These are phyloP conservation scores for Citrullus colocynthis DNA, from an alignment of 306 rosid species.

Conservation along the genomic window DNA sequence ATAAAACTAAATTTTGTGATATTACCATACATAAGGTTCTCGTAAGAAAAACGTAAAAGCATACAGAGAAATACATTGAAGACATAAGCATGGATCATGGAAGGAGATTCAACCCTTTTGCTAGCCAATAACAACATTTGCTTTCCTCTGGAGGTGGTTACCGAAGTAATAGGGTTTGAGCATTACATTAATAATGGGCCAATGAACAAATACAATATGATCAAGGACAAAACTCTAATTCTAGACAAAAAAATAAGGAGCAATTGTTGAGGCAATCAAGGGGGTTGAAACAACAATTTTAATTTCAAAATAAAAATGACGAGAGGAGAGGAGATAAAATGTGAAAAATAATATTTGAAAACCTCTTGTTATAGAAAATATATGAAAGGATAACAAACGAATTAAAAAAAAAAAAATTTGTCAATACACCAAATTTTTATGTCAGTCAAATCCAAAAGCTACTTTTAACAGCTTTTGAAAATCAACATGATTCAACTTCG, in stretches of 20 bases:
- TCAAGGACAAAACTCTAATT: not conserved
- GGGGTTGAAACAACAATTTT: no score
- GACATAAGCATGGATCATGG: not conserved
- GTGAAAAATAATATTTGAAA: no score
- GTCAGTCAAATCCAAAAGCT: no score
- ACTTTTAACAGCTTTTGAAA: no score
- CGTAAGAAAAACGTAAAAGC: not conserved
- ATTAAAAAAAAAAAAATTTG: no score
- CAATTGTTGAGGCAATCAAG: not conserved
- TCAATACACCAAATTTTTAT: no score
- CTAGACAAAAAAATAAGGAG: not conserved
- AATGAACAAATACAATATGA: not conserved
- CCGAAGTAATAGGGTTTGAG: not conserved
- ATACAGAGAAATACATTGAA: not conserved
- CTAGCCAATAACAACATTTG: not conserved
- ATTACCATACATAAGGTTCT: not conserved
- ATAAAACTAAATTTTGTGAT: not conserved
- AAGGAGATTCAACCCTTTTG: not conserved
- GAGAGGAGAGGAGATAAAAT: no score
- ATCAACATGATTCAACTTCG: not conserved
- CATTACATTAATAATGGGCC: not conserved
- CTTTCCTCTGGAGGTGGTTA: not conserved
- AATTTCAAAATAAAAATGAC: no score
- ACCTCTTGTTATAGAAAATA: no score
- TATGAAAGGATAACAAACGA: no score